phyloP scores from a whole-genome alignment of 75 land plant species.

The Cunninghamia lanceolata region DNA sequence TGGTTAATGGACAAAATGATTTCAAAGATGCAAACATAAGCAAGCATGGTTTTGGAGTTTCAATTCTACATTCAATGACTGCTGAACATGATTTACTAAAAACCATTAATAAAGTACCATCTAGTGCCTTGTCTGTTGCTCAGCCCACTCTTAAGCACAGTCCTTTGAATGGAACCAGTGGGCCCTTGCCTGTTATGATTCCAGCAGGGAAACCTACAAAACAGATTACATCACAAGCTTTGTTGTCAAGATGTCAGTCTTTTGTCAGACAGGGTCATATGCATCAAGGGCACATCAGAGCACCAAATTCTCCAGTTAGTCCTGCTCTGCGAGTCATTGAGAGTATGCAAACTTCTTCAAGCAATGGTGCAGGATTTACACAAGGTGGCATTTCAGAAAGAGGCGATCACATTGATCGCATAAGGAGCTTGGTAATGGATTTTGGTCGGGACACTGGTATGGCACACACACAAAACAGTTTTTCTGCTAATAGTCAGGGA shows the following conservation, averaged over 20 bases:
- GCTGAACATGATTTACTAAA: neutral
- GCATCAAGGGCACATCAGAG: constrained; percentile 12
- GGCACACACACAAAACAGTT: neutral
- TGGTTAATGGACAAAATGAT: neutral
- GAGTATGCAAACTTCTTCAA: constrained; percentile 7
- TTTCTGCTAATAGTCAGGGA: neutral
- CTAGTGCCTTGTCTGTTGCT: neutral
- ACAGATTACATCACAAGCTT: neutral
- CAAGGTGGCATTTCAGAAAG: constrained; percentile 4
- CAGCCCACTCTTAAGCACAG: neutral
- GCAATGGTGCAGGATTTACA: neutral
- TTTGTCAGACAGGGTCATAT: constrained; percentile 1
- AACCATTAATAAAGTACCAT: neutral
- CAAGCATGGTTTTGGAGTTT: constrained; percentile 5
- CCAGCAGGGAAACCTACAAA: neutral
- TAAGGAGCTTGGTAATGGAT: constrained; percentile 13
- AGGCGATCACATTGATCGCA: constrained; percentile 4
- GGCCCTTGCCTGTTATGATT: neutral
- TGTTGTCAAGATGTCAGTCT: neutral
- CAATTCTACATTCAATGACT: neutral
- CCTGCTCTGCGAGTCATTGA: neutral
- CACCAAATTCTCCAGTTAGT: constrained; percentile 1
- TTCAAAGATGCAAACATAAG: neutral
- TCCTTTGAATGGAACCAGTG: neutral
- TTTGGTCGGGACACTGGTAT: constrained; percentile 10